Evolutionary conservation across 2,329 filamentous ascomycete genomes (phyloP).

Genomic region (Verticillium isaacii): DNA sequence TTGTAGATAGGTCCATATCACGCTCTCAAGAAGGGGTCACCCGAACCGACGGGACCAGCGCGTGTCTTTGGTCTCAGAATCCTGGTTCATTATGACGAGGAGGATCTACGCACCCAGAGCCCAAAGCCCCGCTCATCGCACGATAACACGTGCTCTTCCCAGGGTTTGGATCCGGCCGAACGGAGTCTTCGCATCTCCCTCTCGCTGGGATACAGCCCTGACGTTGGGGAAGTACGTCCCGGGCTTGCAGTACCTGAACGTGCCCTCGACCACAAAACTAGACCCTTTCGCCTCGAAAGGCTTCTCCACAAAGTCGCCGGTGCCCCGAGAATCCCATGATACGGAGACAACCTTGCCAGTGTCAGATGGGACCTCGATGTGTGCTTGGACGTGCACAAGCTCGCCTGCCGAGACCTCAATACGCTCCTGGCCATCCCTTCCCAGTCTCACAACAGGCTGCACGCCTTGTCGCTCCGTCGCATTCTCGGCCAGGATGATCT

Average conservation of each 20-base stretch:
- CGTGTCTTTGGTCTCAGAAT: not conserved
- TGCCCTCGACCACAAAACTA: not conserved
- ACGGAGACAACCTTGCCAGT: constrained; percentile 11
- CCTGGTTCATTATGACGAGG: not conserved
- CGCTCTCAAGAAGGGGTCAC: not conserved
- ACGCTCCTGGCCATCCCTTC: not conserved
- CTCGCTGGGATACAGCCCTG: not conserved
- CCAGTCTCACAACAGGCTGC: constrained; percentile 10
- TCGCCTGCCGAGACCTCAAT: not conserved
- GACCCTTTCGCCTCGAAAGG: not conserved
- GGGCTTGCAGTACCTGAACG: not conserved
- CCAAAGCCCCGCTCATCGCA: not conserved
- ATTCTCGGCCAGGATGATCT: constrained; percentile 6
- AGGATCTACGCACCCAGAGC: not conserved
- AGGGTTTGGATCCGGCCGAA: not conserved
- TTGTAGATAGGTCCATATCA: not conserved
- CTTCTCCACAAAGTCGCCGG: not conserved
- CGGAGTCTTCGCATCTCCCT: not conserved
- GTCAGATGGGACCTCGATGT: constrained; percentile 2
- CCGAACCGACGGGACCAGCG: not conserved
- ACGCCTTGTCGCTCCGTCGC: constrained; percentile 12
- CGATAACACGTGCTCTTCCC: not conserved
- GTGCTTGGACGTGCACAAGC: constrained; percentile 1
- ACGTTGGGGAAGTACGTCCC: not conserved
- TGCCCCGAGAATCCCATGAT: constrained; percentile 12